Conservation (phyloP, 2,329 filamentous ascomycete species). For the Apiospora rasikravindrae region DNA sequence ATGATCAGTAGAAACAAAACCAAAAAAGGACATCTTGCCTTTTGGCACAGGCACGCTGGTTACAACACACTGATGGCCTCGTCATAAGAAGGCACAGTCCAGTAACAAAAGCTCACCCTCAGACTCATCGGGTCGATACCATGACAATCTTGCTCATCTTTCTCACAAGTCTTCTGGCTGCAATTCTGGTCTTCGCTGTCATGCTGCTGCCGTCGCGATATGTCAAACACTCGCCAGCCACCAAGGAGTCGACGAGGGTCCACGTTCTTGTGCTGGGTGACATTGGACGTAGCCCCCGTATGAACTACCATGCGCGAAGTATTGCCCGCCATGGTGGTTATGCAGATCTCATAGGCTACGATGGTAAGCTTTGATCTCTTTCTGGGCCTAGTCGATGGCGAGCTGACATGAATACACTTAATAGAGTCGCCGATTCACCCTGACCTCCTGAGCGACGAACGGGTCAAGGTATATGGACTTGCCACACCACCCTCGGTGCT, state of each 20-base stretch:
- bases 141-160: not conserved
- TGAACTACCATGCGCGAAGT: slow-evolving; percentile 98
- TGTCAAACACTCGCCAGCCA: slow-evolving; percentile 40
- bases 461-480: slow-evolving; percentile 75
- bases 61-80: not conserved
- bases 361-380: slow-evolving; percentile 57
- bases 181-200: slow-evolving; percentile 35
- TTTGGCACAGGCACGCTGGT: not conserved
- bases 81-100: not conserved
- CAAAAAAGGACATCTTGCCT: not conserved
- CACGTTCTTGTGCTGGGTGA: slow-evolving; percentile 94
- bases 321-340: slow-evolving; percentile 80
- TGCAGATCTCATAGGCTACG: slow-evolving; percentile 88
- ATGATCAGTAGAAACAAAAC: not conserved
- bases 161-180: not conserved
- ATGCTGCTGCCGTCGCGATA: slow-evolving; percentile 44
- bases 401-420: slow-evolving; percentile 17
- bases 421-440: slow-evolving; percentile 81
- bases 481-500: slow-evolving; percentile 69
- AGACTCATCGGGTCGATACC: not conserved
- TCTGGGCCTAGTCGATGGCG: not conserved
- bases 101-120: not conserved
- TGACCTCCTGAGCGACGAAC: slow-evolving; percentile 70
- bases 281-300: slow-evolving; percentile 92
- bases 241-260: slow-evolving; percentile 46